Percentiles rank a stretch among this genome's conserved stretches.
Evolutionary conservation across 306 rosid genomes (phyloP).

Genomic region (Astragalus membranaceus): DNA sequence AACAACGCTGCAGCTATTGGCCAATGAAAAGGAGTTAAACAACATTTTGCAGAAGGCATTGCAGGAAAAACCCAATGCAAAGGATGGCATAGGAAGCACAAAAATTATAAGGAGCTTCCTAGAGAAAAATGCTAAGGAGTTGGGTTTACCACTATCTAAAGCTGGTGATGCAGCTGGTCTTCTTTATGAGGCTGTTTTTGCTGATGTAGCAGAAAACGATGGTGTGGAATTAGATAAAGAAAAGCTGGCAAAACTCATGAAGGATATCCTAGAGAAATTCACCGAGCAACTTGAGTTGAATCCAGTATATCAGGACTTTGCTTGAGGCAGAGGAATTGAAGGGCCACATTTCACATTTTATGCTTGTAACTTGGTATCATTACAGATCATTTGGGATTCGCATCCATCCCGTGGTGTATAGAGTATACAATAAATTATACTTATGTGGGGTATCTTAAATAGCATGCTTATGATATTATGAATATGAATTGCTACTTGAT

Average conservation of each 20-base stretch:
- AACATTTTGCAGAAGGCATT: conserved; percentile 35
- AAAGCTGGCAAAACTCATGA: conserved; percentile 34
- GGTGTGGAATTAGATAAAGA: conserved; percentile 34
- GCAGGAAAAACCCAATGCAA: conserved; percentile 39
- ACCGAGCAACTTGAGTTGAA: conserved; percentile 71
- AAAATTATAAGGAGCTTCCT: conserved; percentile 52
- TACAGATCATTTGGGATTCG: conserved; percentile 1
- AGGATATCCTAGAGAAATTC: conserved; percentile 53
- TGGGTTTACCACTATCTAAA: conserved; percentile 57
- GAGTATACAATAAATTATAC: neutral
- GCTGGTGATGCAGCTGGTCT: conserved; percentile 54
- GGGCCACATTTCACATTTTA: conserved; percentile 10
- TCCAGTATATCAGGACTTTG: conserved; percentile 61
- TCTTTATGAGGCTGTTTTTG: conserved; percentile 65
- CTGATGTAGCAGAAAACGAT: conserved; percentile 36
- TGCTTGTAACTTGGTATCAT: neutral
- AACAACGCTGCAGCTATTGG: conserved; percentile 60
- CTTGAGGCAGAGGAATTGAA: conserved; percentile 18
- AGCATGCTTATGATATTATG: conserved; percentile 12
- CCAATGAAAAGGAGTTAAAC: conserved; percentile 59
- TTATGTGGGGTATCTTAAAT: neutral
- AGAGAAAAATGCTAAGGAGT: conserved; percentile 45
- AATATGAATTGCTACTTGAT: neutral
- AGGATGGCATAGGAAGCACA: conserved; percentile 28
- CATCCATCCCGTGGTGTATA: conserved; percentile 8